phyloP scores from a whole-genome alignment of 2,329 filamentous ascomycete genomes.

The Orbilia blumenaviensis region DNA sequence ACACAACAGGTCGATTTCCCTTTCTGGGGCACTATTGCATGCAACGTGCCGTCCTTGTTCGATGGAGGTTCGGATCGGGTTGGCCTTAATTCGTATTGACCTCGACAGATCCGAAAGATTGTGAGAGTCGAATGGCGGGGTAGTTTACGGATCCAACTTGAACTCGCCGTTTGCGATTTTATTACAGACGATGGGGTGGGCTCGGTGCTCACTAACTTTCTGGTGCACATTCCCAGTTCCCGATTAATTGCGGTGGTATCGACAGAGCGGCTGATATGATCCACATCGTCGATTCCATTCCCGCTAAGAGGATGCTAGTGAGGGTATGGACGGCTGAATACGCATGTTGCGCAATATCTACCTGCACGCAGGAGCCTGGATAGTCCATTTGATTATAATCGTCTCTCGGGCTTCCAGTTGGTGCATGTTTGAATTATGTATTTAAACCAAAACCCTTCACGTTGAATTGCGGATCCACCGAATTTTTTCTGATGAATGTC shows the following conservation, averaged over 20 bases:
- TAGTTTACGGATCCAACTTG: not conserved
- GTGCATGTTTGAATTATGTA: slow-evolving; percentile 5
- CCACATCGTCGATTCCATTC: not conserved
- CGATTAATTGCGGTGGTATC: not conserved
- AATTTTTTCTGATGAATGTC: slow-evolving; percentile 9
- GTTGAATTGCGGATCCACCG: not conserved
- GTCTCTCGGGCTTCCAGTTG: not conserved
- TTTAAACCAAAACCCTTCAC: not conserved
- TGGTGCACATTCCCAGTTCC: not conserved
- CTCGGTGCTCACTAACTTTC: not conserved
- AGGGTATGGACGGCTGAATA: not conserved
- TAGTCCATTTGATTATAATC: not conserved
- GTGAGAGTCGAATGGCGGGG: not conserved
- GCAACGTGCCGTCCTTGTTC: not conserved
- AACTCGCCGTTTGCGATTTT: slow-evolving; percentile 1
- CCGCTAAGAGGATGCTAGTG: not conserved
- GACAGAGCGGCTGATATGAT: not conserved
- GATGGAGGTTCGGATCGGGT: not conserved
- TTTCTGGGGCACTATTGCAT: not conserved
- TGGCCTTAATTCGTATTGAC: not conserved
- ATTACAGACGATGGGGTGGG: not conserved
- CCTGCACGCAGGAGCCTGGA: not conserved
- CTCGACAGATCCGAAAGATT: not conserved
- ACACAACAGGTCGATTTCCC: not conserved
- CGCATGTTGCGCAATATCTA: not conserved